Conservation (phyloP, 371 early-diverging fungal genomes). For the Smittium culicis region DNA sequence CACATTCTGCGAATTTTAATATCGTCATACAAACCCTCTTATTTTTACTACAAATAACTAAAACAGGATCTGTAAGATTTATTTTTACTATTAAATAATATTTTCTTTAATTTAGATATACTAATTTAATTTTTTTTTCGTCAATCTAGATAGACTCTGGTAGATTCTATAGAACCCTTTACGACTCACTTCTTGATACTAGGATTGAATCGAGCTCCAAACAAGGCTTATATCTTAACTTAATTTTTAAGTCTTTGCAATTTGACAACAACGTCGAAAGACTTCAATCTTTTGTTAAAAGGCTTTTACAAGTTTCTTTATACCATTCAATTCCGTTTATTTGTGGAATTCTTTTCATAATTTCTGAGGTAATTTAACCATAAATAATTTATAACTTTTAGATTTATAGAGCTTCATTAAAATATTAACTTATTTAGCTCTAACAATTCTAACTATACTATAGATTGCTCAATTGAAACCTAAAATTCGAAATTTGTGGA, state of each 20-base stretch:
- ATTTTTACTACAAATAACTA: constrained; percentile 64
- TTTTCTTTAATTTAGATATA: neutral
- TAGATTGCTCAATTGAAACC: constrained; percentile 2
- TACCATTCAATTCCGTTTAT: constrained; percentile 69
- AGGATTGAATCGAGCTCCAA: constrained; percentile 65
- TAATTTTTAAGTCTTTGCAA: constrained; percentile 70
- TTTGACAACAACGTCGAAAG: constrained; percentile 54
- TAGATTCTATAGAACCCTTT: constrained; percentile 79
- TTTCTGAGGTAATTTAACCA: constrained; percentile 50
- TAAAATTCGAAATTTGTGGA: constrained; percentile 8
- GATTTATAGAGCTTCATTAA: too few relatives aligned
- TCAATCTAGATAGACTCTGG: constrained; percentile 44
- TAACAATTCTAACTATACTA: too few relatives aligned
- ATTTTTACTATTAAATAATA: neutral
- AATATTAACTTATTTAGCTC: too few relatives aligned
- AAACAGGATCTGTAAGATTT: constrained; percentile 10
- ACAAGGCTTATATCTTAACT: constrained; percentile 83
- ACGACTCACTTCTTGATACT: constrained; percentile 72
- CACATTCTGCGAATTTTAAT: constrained; percentile 75
- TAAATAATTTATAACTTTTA: constrained; percentile 16
- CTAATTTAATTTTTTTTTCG: too few relatives aligned
- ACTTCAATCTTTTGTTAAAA: constrained; percentile 73
- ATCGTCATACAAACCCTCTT: constrained; percentile 82
- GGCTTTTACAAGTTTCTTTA: constrained; percentile 65
- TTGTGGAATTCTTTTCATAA: constrained; percentile 66